Evolutionary conservation across 345 rosid species (phyloP).

Genomic region (Dovyalis caffra): DNA sequence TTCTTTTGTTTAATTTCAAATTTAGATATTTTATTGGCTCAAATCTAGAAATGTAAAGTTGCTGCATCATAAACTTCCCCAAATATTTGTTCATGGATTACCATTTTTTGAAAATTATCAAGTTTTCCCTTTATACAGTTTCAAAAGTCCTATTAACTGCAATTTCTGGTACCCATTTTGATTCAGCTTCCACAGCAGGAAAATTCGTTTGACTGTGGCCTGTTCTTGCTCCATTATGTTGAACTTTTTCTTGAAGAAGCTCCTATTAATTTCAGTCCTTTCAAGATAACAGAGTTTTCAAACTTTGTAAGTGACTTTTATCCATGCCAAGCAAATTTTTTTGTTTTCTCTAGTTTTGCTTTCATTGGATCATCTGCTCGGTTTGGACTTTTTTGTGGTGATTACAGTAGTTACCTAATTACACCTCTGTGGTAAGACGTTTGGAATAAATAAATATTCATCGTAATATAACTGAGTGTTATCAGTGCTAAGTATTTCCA

Average conservation of each 20-base stretch:
- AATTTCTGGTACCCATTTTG: not conserved
- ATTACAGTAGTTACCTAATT: not conserved
- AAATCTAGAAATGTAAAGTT: not conserved
- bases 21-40: not conserved
- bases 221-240: slow-evolving; percentile 90
- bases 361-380: not conserved
- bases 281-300: slow-evolving; percentile 59
- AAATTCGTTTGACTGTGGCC: slow-evolving; percentile 90
- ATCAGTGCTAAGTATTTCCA: not conserved
- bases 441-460: too few relatives aligned
- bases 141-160: not conserved
- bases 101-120: not conserved
- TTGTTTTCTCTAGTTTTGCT: not conserved
- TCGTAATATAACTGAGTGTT: not conserved
- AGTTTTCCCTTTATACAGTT: not conserved
- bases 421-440: not conserved
- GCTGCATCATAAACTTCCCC: not conserved
- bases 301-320: slow-evolving; percentile 88
- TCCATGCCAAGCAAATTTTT: too few relatives aligned
- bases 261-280: slow-evolving; percentile 69
- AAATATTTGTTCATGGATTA: not conserved
- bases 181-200: slow-evolving; percentile 96
- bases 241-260: slow-evolving; percentile 86
- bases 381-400: not conserved
- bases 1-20: not conserved